These are phyloP conservation scores for Termitomyces sp. DNA, from an alignment of 768 basidiomycete species.

Conservation along the genomic window DNA sequence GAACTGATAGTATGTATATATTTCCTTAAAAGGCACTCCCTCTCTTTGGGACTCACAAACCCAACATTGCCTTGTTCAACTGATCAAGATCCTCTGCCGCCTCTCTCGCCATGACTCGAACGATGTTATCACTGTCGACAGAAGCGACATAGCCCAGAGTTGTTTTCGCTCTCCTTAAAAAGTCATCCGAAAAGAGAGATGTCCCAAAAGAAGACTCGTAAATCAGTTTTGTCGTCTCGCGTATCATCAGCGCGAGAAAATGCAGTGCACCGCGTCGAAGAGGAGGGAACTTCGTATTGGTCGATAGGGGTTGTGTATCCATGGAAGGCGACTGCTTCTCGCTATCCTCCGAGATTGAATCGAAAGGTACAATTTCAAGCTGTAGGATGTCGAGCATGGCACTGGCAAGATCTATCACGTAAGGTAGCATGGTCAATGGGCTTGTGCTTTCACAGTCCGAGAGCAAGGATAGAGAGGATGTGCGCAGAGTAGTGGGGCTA, in stretches of 20 bases:
- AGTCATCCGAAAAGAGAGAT: conserved; percentile 31
- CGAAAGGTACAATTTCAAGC: conserved; percentile 47
- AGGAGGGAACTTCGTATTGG: conserved; percentile 68
- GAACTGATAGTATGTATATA: neutral
- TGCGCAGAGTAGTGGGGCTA: conserved; percentile 73
- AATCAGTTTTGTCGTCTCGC: conserved; percentile 50
- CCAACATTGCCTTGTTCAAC: conserved; percentile 46
- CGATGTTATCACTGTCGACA: conserved; percentile 71
- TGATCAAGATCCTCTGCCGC: conserved; percentile 53
- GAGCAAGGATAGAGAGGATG: conserved; percentile 59
- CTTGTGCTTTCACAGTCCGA: conserved; percentile 70
- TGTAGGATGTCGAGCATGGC: conserved; percentile 80
- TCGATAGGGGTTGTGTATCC: conserved; percentile 58
- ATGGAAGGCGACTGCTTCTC: conserved; percentile 33
- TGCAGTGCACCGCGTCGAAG: conserved; percentile 86
- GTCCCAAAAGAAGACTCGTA: conserved; percentile 40
- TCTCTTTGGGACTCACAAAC: conserved; percentile 23
- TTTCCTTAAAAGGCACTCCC: neutral
- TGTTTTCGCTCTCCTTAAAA: conserved; percentile 50
- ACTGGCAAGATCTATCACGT: conserved; percentile 57
- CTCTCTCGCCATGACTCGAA: conserved; percentile 77
- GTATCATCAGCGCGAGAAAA: conserved; percentile 70
- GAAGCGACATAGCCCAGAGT: conserved; percentile 69
- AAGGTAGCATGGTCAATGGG: conserved; percentile 59
- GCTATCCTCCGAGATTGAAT: conserved; percentile 18